Evolutionary conservation across 805 yeast species (phyloP), one percentile per base, ranked within the genome.

Genomic region (Ogataea ganodermae): DNA sequence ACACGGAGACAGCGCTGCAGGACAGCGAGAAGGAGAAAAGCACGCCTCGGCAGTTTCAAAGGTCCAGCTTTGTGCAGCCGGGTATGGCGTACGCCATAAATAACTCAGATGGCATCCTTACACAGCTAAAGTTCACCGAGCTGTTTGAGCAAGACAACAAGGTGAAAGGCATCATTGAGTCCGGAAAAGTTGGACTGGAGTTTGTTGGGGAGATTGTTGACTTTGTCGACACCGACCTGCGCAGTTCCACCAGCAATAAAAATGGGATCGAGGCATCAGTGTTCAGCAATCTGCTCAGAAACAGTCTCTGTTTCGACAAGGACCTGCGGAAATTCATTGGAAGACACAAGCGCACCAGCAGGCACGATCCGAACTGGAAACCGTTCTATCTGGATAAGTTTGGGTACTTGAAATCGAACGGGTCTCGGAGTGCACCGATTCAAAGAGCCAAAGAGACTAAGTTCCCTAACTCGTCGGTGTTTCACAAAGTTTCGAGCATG

Each of bases 181-280:
- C 59, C 1, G 60, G 59, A 3, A 42, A 48, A 22, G 47, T 48
- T 6, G 28, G 51, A 3, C 16, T 65, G 4, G 50, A 51, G 8
- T 67, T 67, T 46, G 48, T 48, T 2, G 71, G 70, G 3, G 49
- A 58, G 26, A 50, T 66, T 12, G 53, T 67, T 10, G 67, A 68
- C 47, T 66, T 68, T 44, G 38, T 52, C 7, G 51, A 55, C 17
- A 52, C 49, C 14, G 72, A 67, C 51, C 53, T 67, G 36, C 58
- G 68, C 38, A 49, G 50, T 26, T 24, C 45, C 6, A 52, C 59
- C n/a, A 52, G 53, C 9, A 51, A 45, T 28, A 58, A 56, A 27
- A 40, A 52, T 18, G 52, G 56, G 17, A 60, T 66, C 32, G 70
- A 66, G 49, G 63, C 61, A 1, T 63, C 65, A 22, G 60, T 63